Conservation (phyloP, 2,329 filamentous ascomycete species). For the Escovopsis weberi region DNA sequence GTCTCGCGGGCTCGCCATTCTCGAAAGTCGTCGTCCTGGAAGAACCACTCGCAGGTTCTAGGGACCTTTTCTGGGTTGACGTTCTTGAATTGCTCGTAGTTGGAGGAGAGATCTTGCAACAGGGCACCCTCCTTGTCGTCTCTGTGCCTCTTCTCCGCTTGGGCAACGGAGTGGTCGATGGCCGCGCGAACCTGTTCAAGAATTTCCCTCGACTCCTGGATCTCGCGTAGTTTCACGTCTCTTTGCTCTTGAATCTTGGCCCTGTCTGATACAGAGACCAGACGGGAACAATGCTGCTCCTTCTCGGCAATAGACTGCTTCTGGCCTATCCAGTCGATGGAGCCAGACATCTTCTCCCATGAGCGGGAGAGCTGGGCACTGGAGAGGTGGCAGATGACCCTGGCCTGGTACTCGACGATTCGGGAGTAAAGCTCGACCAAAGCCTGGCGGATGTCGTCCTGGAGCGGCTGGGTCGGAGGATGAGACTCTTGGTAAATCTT, state of each 20-base stretch:
- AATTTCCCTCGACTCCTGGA: not conserved
- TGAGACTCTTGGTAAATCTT: too few relatives aligned
- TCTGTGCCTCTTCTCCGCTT: not conserved
- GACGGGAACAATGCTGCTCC: not conserved
- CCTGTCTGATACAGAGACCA: not conserved
- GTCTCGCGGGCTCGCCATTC: constrained; percentile 12
- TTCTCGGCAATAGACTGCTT: not conserved
- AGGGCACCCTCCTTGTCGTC: not conserved
- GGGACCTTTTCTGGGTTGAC: constrained; percentile 13
- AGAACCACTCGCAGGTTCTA: constrained; percentile 21
- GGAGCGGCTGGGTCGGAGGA: too few relatives aligned
- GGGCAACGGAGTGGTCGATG: not conserved
- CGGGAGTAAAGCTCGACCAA: constrained; percentile 1
- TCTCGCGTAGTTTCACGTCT: constrained; percentile 1
- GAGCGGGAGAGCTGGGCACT: constrained; percentile 7
- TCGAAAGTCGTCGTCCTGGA: constrained; percentile 12
- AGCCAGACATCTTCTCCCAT: too few relatives aligned
- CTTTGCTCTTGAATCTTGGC: not conserved
- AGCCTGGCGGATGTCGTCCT: not conserved
- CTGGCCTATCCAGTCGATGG: too few relatives aligned
- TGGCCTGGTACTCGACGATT: constrained; percentile 4
- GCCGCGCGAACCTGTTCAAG: not conserved
- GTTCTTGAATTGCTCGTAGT: constrained; percentile 16
- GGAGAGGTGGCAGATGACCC: constrained; percentile 6
- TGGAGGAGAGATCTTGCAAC: constrained; percentile 9